phyloP scores from a whole-genome alignment of 2,329 filamentous ascomycete species.

The Scytalidium sp. region DNA sequence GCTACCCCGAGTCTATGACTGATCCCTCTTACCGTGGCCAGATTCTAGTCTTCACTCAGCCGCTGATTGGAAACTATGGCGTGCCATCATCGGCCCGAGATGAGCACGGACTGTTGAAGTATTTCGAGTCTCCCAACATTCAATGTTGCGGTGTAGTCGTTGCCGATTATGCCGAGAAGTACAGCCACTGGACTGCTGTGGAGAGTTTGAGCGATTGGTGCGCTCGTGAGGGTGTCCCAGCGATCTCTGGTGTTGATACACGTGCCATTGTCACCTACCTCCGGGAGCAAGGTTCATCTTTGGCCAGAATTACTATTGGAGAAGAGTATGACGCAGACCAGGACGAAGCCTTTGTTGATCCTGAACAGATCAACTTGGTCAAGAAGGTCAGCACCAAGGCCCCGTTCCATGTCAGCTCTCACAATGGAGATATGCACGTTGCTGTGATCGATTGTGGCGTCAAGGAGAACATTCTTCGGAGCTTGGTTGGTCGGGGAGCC shows the following conservation, averaged over 20 bases:
- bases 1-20: constrained; percentile 94
- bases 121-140: constrained; percentile 97
- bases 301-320: constrained; percentile 90
- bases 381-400: constrained; percentile 97
- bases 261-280: constrained; percentile 94
- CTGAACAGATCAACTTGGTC: constrained; percentile 94
- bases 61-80: constrained; percentile 97
- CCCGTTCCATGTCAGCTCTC: constrained; percentile 89
- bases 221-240: constrained; percentile 90
- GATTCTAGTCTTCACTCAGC: constrained; percentile 97
- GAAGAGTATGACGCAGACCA: constrained; percentile 99
- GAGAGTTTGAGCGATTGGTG: constrained; percentile 94
- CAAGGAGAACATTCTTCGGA: constrained; percentile 99
- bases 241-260: constrained; percentile 95
- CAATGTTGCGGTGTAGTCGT: constrained; percentile 96
- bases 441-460: constrained; percentile 97
- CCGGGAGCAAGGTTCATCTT: constrained; percentile 93
- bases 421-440: constrained; percentile 81
- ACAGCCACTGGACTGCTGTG: constrained; percentile 98
- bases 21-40: constrained; percentile 88
- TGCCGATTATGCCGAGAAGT: constrained; percentile 86
- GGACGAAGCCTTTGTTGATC: constrained; percentile 93
- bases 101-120: constrained; percentile 86
- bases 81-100: constrained; percentile 86
- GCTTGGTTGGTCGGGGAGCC: constrained; percentile 85